Conservation (phyloP, 768 basidiomycete genomes). For the Collybiopsis confluens region DNA sequence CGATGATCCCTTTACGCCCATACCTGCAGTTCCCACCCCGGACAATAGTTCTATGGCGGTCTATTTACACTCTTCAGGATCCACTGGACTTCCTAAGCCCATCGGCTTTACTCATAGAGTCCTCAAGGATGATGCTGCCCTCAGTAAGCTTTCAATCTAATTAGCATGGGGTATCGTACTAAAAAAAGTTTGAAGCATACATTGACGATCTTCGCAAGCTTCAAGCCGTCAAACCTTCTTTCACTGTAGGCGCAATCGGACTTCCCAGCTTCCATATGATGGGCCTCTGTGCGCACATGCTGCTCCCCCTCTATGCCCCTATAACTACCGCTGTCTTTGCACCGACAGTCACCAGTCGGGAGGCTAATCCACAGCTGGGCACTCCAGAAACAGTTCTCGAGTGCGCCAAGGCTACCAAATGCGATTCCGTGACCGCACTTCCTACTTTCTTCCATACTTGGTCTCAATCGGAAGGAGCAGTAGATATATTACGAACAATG, state of each 20-base stretch:
- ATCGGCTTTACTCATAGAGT: neutral
- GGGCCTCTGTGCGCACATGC: neutral
- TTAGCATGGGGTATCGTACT: neutral
- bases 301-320: neutral
- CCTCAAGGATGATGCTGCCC: neutral
- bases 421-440: conserved; percentile 16
- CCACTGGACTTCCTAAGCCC: conserved; percentile 19
- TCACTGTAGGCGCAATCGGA: neutral
- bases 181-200: neutral
- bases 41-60: conserved; percentile 1
- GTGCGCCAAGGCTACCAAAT: conserved; percentile 9
- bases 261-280: neutral
- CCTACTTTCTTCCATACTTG: conserved; percentile 23
- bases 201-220: neutral
- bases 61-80: conserved; percentile 27
- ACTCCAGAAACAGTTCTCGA: conserved; percentile 25
- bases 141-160: neutral
- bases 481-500: conserved; percentile 14
- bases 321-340: neutral
- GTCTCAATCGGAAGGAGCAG: conserved; percentile 10
- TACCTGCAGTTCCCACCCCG: conserved; percentile 12
- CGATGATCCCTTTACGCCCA: conserved; percentile 25
- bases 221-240: neutral
- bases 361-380: conserved; percentile 17
- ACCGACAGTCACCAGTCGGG: neutral